phyloP scores from a whole-genome alignment of 257 asterid species.

The Solanum stenotomum region DNA sequence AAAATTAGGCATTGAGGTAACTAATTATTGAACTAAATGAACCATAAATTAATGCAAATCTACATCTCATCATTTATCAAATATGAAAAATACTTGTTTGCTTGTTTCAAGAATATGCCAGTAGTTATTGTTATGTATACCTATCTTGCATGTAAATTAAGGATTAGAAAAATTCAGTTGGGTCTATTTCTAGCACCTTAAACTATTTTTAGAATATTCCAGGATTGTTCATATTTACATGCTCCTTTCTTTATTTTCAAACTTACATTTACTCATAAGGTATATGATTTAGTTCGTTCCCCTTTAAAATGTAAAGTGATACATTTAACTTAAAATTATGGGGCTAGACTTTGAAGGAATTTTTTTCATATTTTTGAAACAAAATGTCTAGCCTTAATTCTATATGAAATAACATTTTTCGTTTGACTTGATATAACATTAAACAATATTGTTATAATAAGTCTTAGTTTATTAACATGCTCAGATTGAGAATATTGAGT shows the following conservation, averaged over 20 bases:
- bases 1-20: too few relatives aligned
- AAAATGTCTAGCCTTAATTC: background rate
- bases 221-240: too few relatives aligned
- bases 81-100: too few relatives aligned
- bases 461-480: background rate
- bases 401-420: background rate
- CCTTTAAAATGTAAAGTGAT: background rate
- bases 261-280: background rate
- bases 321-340: background rate
- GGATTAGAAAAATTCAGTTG: background rate
- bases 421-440: background rate
- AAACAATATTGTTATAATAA: too few relatives aligned
- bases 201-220: background rate
- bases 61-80: too few relatives aligned
- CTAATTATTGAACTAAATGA: too few relatives aligned
- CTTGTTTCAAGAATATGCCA: too few relatives aligned
- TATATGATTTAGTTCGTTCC: background rate
- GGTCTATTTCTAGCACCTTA: background rate
- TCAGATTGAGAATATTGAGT: background rate
- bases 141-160: background rate
- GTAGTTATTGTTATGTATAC: background rate
- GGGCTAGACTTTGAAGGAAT: background rate
- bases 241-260: background rate
- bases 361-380: background rate
- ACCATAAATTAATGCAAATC: too few relatives aligned